Conservation (phyloP, 129 eudicot genomes). For the Chrysanthemum lavandulifolium region DNA sequence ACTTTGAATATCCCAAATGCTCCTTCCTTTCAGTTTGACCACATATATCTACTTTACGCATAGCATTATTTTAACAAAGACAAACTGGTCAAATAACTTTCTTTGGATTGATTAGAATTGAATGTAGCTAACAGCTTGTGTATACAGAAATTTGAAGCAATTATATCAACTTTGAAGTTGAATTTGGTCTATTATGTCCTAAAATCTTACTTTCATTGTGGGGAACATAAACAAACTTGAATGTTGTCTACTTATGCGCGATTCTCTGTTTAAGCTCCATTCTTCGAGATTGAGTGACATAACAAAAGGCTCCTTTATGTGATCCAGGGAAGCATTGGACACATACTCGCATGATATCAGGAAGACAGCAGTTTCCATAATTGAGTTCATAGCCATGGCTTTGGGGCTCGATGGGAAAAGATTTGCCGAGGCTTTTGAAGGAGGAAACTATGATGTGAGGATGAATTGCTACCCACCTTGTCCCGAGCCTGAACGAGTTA, state of each 20-base stretch:
- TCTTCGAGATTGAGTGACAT: neutral
- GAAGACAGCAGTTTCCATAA: slow-evolving; percentile 30
- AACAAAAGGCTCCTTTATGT: slow-evolving; percentile 8
- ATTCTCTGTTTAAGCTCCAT: neutral
- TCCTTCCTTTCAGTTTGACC: no score
- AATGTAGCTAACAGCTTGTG: no score
- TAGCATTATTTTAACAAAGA: no score
- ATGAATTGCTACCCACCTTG: slow-evolving; percentile 47
- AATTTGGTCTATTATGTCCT: no score
- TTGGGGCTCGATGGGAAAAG: slow-evolving; percentile 28
- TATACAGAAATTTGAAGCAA: no score
- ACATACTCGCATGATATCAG: slow-evolving; percentile 26
- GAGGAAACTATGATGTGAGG: slow-evolving; percentile 40
- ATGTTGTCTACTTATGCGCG: neutral
- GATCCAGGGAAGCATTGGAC: slow-evolving; percentile 37
- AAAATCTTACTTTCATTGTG: no score
- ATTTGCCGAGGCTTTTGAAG: slow-evolving; percentile 32
- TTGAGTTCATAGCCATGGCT: slow-evolving; percentile 40
- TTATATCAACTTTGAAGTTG: no score
- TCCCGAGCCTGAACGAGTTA: slow-evolving; percentile 40
- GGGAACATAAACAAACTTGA: neutral
- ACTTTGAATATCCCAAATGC: no score
- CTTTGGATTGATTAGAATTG: no score
- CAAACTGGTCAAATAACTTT: no score
- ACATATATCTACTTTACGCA: no score